Evolutionary conservation across 2,329 filamentous ascomycete genomes (phyloP).

Genomic region (Claviceps sp.): DNA sequence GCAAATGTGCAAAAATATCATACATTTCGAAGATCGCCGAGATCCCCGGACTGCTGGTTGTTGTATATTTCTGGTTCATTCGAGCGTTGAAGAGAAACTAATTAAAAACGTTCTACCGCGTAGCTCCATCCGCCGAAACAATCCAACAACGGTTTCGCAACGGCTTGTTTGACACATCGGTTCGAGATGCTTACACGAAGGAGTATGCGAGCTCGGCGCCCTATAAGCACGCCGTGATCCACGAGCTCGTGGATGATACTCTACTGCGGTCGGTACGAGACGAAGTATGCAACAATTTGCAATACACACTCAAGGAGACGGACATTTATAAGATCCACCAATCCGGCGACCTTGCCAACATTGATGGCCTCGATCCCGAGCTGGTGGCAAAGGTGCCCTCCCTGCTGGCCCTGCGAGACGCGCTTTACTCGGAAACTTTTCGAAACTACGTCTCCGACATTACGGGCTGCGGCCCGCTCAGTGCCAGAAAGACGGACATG

Average conservation of each 20-base stretch:
- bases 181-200: conserved; percentile 44
- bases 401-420: conserved; percentile 82
- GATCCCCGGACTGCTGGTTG: no score
- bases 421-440: conserved; percentile 82
- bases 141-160: conserved; percentile 48
- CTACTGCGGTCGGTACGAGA: conserved; percentile 76
- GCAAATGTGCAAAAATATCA: no score
- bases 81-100: no score
- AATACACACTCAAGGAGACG: conserved; percentile 96
- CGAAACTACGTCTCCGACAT: conserved; percentile 78
- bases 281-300: conserved; percentile 82
- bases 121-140: conserved; percentile 35
- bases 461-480: conserved; percentile 74
- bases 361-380: conserved; percentile 81
- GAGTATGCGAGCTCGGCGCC: conserved; percentile 52
- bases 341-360: conserved; percentile 90
- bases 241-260: conserved; percentile 61
- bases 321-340: conserved; percentile 99
- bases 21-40: no score
- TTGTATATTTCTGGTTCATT: no score
- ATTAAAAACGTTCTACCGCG: not conserved
- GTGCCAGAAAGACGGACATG: conserved; percentile 94
- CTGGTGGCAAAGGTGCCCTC: conserved; percentile 79
- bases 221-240: conserved; percentile 90
- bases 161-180: conserved; percentile 48